Conservation (phyloP, 768 basidiomycete species). For the Naganishia onofrii region DNA sequence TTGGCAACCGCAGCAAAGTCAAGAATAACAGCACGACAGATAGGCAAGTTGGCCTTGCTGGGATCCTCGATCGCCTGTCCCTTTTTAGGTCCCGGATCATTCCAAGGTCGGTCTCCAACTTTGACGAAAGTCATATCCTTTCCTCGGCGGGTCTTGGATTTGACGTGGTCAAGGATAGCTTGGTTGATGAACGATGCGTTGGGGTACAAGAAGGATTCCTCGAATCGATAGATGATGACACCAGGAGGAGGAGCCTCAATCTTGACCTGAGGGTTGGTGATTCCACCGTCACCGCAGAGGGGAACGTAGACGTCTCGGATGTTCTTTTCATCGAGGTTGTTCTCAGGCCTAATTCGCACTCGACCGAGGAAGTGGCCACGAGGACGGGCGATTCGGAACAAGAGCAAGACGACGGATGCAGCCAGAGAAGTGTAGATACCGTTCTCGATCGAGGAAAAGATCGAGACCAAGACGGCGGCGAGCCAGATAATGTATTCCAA, state of each 20-base stretch:
- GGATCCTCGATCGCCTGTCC: conserved; percentile 56
- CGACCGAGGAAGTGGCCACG: conserved; percentile 87
- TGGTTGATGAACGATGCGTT: conserved; percentile 60
- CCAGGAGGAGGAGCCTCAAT: conserved; percentile 79
- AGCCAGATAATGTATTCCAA: conserved; percentile 85
- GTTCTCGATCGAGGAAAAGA: conserved; percentile 90
- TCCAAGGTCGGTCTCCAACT: conserved; percentile 82
- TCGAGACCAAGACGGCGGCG: conserved; percentile 79
- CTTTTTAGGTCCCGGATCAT: conserved; percentile 74
- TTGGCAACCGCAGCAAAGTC: conserved; percentile 84
- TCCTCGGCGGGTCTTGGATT: conserved; percentile 70
- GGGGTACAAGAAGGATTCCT: conserved; percentile 73
- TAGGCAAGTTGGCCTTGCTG: conserved; percentile 61
- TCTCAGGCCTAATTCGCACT: conserved; percentile 57
- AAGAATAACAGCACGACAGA: conserved; percentile 79
- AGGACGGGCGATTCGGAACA: conserved; percentile 82
- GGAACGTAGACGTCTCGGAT: conserved; percentile 81
- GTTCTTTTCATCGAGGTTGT: conserved; percentile 40
- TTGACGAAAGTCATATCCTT: conserved; percentile 66
- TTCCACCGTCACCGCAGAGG: conserved; percentile 56
- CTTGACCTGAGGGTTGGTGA: conserved; percentile 68
- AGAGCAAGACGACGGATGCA: conserved; percentile 73
- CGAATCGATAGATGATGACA: conserved; percentile 83
- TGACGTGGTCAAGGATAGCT: conserved; percentile 75
- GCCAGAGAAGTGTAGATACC: conserved; percentile 68